Conservation (phyloP, 306 rosid species). For the Sechiopsis laciniata region DNA sequence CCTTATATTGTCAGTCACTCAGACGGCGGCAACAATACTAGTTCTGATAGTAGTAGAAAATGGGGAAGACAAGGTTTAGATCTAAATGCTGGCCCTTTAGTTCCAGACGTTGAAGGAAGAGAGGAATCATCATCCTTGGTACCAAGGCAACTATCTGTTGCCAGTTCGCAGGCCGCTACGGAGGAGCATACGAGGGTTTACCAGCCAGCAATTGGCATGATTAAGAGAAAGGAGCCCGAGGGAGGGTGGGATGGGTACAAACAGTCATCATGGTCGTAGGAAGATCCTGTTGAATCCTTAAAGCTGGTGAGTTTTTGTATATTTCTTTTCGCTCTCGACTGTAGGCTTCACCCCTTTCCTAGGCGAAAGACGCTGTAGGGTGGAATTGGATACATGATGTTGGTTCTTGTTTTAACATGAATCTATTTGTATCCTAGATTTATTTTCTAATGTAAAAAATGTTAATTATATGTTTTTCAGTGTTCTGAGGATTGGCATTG, state of each 20-base stretch:
- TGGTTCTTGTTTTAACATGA: too few species aligned
- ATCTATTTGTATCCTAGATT: not conserved
- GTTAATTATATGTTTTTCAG: constrained; percentile 35
- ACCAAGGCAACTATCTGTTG: constrained; percentile 52
- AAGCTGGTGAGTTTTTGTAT: constrained; percentile 42
- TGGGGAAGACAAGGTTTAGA: constrained; percentile 68
- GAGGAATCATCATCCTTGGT: constrained; percentile 37
- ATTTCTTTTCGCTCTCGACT: constrained; percentile 23
- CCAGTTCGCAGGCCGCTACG: constrained; percentile 44
- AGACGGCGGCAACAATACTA: constrained; percentile 43
- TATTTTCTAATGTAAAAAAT: constrained; percentile 16
- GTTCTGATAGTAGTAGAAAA: constrained; percentile 44
- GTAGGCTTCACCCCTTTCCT: constrained; percentile 12
- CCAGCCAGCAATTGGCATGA: constrained; percentile 42
- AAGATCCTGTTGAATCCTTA: not conserved
- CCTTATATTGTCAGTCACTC: constrained; percentile 49
- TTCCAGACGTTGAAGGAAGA: constrained; percentile 53
- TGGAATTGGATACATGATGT: not conserved
- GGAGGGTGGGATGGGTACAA: constrained; percentile 64
- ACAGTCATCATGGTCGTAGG: constrained; percentile 53
- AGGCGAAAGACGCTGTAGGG: not conserved
- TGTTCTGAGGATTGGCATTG: constrained; percentile 40
- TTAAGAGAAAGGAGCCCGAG: constrained; percentile 73
- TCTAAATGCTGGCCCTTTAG: constrained; percentile 72
- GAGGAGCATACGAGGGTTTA: constrained; percentile 54